Base-by-base conservation (phyloP, 768 basidiomycete genomes). In the Fomitopsis serialis region DNA sequence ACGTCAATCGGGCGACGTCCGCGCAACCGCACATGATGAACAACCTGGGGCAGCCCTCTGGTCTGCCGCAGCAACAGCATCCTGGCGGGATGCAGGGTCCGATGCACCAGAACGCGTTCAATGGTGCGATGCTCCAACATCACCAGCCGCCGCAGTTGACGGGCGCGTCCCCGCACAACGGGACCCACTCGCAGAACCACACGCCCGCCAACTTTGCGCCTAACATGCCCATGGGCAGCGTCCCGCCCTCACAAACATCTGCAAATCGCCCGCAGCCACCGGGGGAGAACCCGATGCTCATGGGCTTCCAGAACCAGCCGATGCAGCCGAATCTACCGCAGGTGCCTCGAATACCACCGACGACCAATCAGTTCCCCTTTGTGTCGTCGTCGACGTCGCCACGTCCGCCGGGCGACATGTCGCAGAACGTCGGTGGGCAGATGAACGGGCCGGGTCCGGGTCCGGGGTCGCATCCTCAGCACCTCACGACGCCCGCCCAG, bases 401-500 rank as follows among this genome's bases (percentile, higher is more conserved):
- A 47, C 76, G 74, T 43, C 49, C 55, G 40, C 70, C 77, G 55
- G 57, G 66, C 23, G 82, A 80, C 51, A 70, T 78, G 52, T 58
- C 71, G 13, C 78, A 74, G 54, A 47, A 47, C 19, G 25, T 34
- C 29, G 46, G 46, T 34, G 25, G 23, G 19, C 46, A 47, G 46
- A 47, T 67, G 70, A 35, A 67, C 70, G 29, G 71, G 63, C 50
- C 74, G 35, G 68, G 69, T 42, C 50, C 74, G 35, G 68, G 69
- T 42, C 66, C 78, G 17, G 61, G 74, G 10, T 72, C 65, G 47
- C 78, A 78, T 24, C 27, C 70, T 5, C 62, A 66, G 8, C 81
- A 83, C 60, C 75, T 76, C 25, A 63, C 75, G 12, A 86, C 85
- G 0, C 84, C 86, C 2, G 82, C 83, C 2, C 85, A 89, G 61